Conservation (phyloP, 1,284 basidiomycete species). For the Coniferiporia weirii region DNA sequence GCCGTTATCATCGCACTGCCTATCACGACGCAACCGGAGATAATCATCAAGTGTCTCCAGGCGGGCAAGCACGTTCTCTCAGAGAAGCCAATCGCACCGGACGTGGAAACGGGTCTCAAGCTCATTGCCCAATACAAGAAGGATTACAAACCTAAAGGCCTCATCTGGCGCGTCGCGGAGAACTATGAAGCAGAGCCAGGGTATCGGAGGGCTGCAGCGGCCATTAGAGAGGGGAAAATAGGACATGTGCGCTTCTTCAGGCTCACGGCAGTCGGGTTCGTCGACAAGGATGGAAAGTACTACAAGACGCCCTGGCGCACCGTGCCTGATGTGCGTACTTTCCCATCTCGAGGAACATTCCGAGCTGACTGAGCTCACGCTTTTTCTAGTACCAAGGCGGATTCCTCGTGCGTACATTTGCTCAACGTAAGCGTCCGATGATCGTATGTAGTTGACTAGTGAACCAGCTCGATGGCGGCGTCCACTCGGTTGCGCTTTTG, state of each 20-base stretch:
- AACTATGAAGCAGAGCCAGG: constrained; percentile 73
- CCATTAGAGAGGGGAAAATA: constrained; percentile 53
- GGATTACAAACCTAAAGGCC: constrained; percentile 59
- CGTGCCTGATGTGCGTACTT: constrained; percentile 60
- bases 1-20: constrained; percentile 76
- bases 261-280: constrained; percentile 46
- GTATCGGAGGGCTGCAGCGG: constrained; percentile 45
- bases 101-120: constrained; percentile 55
- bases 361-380: background rate
- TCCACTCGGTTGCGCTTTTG: constrained; percentile 60
- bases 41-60: constrained; percentile 55
- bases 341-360: background rate
- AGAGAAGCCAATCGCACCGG: constrained; percentile 80
- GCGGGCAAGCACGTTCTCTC: constrained; percentile 84
- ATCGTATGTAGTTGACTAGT: constrained; percentile 4
- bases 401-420: constrained; percentile 49
- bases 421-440: background rate
- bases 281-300: constrained; percentile 63
- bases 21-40: constrained; percentile 65
- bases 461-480: constrained; percentile 61
- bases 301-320: constrained; percentile 82
- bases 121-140: constrained; percentile 65
- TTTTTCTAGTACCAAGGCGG: constrained; percentile 71
- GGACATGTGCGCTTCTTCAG: constrained; percentile 63
- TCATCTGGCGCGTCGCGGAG: constrained; percentile 84